Percentiles rank a stretch among this genome's conserved stretches.
Conservation (phyloP, 1,139 yeast species). For the Zygosaccharomyces sapae region DNA sequence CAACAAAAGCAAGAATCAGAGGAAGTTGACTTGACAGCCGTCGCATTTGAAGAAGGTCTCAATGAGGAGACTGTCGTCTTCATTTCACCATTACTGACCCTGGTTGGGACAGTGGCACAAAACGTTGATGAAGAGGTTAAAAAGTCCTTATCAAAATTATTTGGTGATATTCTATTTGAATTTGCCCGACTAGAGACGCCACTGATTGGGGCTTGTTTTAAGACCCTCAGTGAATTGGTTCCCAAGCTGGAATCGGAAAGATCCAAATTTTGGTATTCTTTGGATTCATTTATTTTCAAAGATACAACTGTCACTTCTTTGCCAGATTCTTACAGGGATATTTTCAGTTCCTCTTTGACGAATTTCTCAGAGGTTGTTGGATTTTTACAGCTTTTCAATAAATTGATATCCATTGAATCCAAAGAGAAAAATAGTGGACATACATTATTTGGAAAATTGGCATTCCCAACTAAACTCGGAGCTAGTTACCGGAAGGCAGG, state of each 20-base stretch:
- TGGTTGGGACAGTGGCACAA: conserved; percentile 49
- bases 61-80: conserved; percentile 81
- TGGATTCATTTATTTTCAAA: conserved; percentile 73
- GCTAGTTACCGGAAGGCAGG: conserved; percentile 59
- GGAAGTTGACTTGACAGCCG: conserved; percentile 24
- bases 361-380: conserved; percentile 57
- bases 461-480: conserved; percentile 67
- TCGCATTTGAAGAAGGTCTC: conserved; percentile 47
- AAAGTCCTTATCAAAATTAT: conserved; percentile 22
- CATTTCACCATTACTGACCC: conserved; percentile 63
- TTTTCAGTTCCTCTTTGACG: conserved; percentile 30
- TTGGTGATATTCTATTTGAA: conserved; percentile 41
- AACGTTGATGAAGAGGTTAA: conserved; percentile 35
- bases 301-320: conserved; percentile 19
- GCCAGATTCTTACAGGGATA: conserved; percentile 25
- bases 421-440: conserved; percentile 37
- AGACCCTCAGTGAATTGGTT: conserved; percentile 51
- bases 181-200: conserved; percentile 51
- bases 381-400: conserved; percentile 46
- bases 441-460: conserved; percentile 40
- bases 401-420: conserved; percentile 37
- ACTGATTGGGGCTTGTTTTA: conserved; percentile 50
- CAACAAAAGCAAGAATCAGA: conserved; percentile 35
- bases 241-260: conserved; percentile 45
- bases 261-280: conserved; percentile 57